Conservation (phyloP, 495 filamentous ascomycete species). For the Podospora tetraspora region DNA sequence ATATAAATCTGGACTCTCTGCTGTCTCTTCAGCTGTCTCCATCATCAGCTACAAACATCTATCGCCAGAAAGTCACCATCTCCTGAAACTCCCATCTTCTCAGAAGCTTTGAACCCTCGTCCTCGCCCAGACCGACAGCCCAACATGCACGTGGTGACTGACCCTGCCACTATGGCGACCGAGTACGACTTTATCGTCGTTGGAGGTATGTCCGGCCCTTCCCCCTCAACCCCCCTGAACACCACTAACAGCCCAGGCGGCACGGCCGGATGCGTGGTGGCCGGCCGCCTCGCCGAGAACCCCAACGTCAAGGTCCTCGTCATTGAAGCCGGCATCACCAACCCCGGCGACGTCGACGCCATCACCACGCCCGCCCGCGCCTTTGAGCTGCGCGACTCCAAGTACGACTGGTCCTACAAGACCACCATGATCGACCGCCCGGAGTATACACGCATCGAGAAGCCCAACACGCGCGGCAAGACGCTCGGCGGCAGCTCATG, state of each 20-base stretch:
- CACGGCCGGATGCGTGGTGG: conserved; percentile 54
- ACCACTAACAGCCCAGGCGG: conserved; percentile 23
- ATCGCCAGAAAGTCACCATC: not conserved
- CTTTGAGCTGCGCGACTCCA: conserved; percentile 50
- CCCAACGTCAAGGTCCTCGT: conserved; percentile 50
- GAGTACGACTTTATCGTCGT: conserved; percentile 45
- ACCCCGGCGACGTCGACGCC: conserved; percentile 53
- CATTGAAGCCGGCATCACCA: conserved; percentile 53
- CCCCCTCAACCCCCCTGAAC: conserved; percentile 7
- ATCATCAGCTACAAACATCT: not conserved
- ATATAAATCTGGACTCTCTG: not conserved
- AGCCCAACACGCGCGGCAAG: conserved; percentile 55
- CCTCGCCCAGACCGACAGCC: conserved; percentile 8
- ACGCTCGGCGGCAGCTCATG: conserved; percentile 39
- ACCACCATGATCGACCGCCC: conserved; percentile 57
- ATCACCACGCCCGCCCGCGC: conserved; percentile 51
- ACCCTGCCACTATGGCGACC: not conserved
- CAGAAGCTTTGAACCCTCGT: not conserved
- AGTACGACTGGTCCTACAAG: conserved; percentile 61
- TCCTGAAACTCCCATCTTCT: not conserved
- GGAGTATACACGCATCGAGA: conserved; percentile 58
- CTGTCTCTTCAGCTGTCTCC: not conserved
- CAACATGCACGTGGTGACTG: not conserved
- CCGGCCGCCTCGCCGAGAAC: conserved; percentile 55
- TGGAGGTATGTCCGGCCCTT: conserved; percentile 23